phyloP scores from a whole-genome alignment of 768 basidiomycete genomes.

The Chalciporus pseudorubinellus region DNA sequence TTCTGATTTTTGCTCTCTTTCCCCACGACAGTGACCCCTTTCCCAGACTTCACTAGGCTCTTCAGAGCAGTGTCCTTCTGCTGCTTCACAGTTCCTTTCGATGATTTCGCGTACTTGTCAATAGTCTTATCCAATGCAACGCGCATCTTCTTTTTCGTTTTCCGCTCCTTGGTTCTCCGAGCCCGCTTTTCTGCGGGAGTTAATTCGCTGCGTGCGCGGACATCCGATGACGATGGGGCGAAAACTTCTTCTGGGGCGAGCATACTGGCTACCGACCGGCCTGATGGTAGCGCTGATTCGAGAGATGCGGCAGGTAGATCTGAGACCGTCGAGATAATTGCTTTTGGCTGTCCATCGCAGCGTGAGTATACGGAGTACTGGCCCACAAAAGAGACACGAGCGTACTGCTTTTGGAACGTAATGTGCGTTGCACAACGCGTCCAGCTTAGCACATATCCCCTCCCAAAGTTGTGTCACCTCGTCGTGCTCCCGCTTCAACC shows the following conservation, averaged over 20 bases:
- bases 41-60: slow-evolving; percentile 79
- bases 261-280: slow-evolving; percentile 70
- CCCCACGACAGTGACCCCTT: slow-evolving; percentile 85
- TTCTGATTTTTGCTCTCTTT: slow-evolving; percentile 49
- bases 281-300: slow-evolving; percentile 89
- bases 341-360: slow-evolving; percentile 66
- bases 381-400: slow-evolving; percentile 8
- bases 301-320: slow-evolving; percentile 79
- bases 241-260: slow-evolving; percentile 94
- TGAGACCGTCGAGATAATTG: slow-evolving; percentile 76
- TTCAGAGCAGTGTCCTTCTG: slow-evolving; percentile 84
- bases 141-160: slow-evolving; percentile 65
- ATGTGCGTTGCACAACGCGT: slow-evolving; percentile 92
- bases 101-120: slow-evolving; percentile 55
- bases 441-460: slow-evolving; percentile 80
- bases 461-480: slow-evolving; percentile 86
- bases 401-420: slow-evolving; percentile 91
- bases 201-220: slow-evolving; percentile 72
- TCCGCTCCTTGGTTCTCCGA: slow-evolving; percentile 64
- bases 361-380: neutral
- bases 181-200: slow-evolving; percentile 82
- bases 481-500: slow-evolving; percentile 83
- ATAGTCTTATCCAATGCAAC: slow-evolving; percentile 62
- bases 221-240: slow-evolving; percentile 51
- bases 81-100: slow-evolving; percentile 54